Evolutionary conservation across 352 stramenopile species (phyloP).

Genomic region (Paralagenidium karlingii): DNA sequence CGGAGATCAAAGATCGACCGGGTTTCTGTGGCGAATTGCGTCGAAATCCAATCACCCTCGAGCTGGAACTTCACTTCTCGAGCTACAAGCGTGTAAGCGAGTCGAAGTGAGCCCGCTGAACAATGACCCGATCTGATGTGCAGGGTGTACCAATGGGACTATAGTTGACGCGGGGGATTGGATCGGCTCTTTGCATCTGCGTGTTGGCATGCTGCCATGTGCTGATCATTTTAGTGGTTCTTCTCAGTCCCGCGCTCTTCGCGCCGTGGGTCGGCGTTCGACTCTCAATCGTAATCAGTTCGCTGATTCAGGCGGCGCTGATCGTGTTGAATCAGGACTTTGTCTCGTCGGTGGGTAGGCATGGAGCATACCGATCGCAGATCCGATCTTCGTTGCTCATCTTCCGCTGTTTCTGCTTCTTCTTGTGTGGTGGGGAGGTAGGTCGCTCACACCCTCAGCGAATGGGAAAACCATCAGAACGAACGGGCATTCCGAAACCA

Average conservation of each 20-base stretch:
- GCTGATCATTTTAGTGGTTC: slow-evolving; percentile 10
- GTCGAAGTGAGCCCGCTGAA: too few species aligned
- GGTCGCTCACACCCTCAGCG: slow-evolving; percentile 13
- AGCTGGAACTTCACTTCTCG: slow-evolving; percentile 13
- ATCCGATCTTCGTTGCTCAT: too few species aligned
- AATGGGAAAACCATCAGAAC: slow-evolving; percentile 18
- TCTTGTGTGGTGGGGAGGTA: too few species aligned
- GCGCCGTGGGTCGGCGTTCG: slow-evolving; percentile 11
- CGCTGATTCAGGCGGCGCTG: slow-evolving; percentile 9
- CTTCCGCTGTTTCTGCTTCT: too few species aligned
- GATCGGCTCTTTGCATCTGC: slow-evolving; percentile 8
- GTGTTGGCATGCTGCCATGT: slow-evolving; percentile 11
- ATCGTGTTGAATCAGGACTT: slow-evolving; percentile 15
- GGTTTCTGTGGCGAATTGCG: slow-evolving; percentile 14
- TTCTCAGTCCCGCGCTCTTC: slow-evolving; percentile 16
- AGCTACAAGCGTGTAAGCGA: slow-evolving; percentile 2
- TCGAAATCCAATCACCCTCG: slow-evolving; percentile 15
- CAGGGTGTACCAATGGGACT: too few species aligned
- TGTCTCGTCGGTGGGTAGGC: too few species aligned
- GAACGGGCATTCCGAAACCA: slow-evolving; percentile 11
- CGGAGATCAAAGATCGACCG: slow-evolving; percentile 9
- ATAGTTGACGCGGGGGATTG: slow-evolving; percentile 5
- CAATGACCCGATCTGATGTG: too few species aligned
- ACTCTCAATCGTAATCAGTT: slow-evolving; percentile 15
- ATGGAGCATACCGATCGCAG: too few species aligned